These are phyloP conservation scores for Candida ponderosae DNA, from an alignment of 805 yeast species.

Conservation along the genomic window DNA sequence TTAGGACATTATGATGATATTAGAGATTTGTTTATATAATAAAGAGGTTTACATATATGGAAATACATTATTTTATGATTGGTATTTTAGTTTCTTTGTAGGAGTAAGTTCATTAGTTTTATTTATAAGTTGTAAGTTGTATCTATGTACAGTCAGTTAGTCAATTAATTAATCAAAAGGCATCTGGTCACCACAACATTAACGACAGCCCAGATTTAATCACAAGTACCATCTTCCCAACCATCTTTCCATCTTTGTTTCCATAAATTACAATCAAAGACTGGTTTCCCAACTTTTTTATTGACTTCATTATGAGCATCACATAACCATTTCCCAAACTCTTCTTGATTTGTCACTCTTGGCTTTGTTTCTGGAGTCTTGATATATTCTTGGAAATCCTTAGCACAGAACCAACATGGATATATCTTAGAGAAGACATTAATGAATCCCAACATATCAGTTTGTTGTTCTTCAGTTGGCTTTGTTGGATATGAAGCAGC, in stretches of 20 bases:
- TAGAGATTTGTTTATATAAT: no score
- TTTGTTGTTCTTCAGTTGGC: constrained; percentile 56
- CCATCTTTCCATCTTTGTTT: constrained; percentile 92
- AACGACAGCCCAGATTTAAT: no score
- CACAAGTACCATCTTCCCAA: constrained; percentile 44
- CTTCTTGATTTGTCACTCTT: constrained; percentile 58
- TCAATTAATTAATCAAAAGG: no score
- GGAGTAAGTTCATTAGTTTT: no score
- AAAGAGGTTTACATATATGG: no score
- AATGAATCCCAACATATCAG: constrained; percentile 65
- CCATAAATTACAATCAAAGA: constrained; percentile 86
- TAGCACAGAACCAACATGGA: constrained; percentile 93
- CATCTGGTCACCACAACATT: no score
- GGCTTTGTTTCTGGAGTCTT: constrained; percentile 39
- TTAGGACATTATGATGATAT: no score
- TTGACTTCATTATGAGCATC: constrained; percentile 95
- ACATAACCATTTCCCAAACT: constrained; percentile 86
- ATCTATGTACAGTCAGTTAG: no score
- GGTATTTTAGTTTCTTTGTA: no score
- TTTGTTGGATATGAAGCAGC: constrained; percentile 82
- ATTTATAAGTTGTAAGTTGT: no score
- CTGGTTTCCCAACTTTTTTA: constrained; percentile 73
- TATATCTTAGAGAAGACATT: constrained; percentile 68
- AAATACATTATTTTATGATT: no score
- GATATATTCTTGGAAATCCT: constrained; percentile 66